A percentile compares a stretch with the other conserved stretches of the same genome.
These are phyloP conservation scores for Cytospora piceicola DNA, from an alignment of 2,329 filamentous ascomycete species.

Conservation along the genomic window DNA sequence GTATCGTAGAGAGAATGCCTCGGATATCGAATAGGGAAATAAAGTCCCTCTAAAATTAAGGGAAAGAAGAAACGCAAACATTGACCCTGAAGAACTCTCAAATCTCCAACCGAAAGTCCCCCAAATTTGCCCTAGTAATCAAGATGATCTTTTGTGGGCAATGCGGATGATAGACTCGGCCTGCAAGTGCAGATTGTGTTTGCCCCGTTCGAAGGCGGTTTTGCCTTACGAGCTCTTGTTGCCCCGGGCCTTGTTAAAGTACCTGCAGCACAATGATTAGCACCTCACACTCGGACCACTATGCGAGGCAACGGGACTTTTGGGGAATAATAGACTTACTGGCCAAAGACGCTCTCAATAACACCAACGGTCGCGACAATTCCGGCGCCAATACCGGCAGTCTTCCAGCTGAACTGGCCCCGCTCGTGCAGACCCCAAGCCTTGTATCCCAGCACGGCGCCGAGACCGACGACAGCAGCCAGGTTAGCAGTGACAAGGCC, in stretches of 20 bases:
- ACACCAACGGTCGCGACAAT: conserved; percentile 54
- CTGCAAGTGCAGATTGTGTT: conserved; percentile 33
- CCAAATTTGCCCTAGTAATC: neutral
- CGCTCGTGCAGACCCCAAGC: conserved; percentile 60
- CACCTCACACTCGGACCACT: neutral
- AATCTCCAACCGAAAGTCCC: neutral
- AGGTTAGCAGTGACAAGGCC: conserved; percentile 53
- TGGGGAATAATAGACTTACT: conserved; percentile 42
- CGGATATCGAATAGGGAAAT: neutral
- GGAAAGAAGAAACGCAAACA: conserved; percentile 5
- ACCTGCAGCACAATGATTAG: conserved; percentile 33
- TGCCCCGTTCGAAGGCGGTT: neutral
- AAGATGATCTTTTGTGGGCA: neutral
- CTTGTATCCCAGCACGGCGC: conserved; percentile 58
- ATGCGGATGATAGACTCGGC: neutral
- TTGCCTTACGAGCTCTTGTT: conserved; percentile 33
- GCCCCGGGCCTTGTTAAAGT: conserved; percentile 42
- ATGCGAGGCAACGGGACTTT: neutral
- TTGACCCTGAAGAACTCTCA: neutral
- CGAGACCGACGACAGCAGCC: conserved; percentile 55
- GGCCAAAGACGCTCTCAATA: conserved; percentile 53
- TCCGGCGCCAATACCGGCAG: conserved; percentile 54
- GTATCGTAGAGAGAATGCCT: conserved; percentile 16
- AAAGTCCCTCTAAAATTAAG: neutral
- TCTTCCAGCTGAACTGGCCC: conserved; percentile 55